Base-by-base conservation (phyloP, 345 rosid species). In the Capsella bursapastoris region DNA sequence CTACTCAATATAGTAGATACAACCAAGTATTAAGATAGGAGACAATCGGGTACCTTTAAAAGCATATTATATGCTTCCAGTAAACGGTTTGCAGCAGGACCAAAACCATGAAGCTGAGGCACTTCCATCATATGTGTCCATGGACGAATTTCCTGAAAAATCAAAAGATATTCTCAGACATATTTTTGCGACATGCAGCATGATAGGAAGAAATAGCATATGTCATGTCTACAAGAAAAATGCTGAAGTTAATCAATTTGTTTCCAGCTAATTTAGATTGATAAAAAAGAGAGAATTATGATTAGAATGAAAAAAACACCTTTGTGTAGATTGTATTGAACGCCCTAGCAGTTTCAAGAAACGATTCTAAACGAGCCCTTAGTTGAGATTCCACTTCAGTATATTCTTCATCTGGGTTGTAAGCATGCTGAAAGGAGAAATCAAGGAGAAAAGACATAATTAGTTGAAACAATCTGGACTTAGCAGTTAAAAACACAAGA, bases 61-160 rank as follows among this genome's bases (percentile, higher is more conserved):
- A 96, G 96, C 97, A 92, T 89, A 81, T 96, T 90, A 82, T 92
- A 96, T 65, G 99, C 99, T 81, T 92, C 99, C 70, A 96, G 75
- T 84, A 96, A 85, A 72, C 96, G 93, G 76, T 92, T 89, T 68
- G 99, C 98, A 53, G 99, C 99, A 37, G 96, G 96, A 43, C 98
- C 98, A 80, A 92, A 90, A 28, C 98, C 99, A 87, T 96, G 98
- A 80, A 92, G 98, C 67, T 96, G 99, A 43, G 97, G 99, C 64
- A 92, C 98, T 83, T 96, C 99, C 97, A 96, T 96, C 98, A 92
- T 96, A 75, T 96, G 98, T 7, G 97, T 95, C 99, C 99, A 95
- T 29, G 96, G 99, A 29, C 98, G 96, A 67, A 95, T 90, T 84
- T 95, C 96, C 97, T 90, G 67, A 38, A 74, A 71, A 58, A 62